These are phyloP conservation scores for Monosporascus sp. DNA, from an alignment of 2,329 filamentous ascomycete genomes.

Conservation along the genomic window DNA sequence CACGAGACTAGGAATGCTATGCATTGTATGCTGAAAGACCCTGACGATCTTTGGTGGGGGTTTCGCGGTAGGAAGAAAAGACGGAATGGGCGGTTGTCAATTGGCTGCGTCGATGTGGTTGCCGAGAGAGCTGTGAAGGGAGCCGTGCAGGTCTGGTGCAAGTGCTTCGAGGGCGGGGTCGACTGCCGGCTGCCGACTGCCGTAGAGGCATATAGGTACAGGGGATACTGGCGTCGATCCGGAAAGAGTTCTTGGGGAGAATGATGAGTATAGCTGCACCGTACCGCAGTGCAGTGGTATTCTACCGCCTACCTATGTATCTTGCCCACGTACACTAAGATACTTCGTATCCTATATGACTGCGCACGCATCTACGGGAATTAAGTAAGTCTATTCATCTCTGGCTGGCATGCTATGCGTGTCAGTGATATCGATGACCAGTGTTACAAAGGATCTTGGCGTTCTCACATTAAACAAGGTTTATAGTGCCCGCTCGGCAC, in stretches of 20 bases:
- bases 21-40: neutral
- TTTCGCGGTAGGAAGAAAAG: neutral
- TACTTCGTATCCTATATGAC: too few relatives aligned
- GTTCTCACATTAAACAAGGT: constrained; percentile 1
- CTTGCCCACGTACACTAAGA: too few relatives aligned
- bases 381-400: too few relatives aligned
- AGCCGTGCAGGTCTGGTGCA: neutral
- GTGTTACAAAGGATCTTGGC: neutral
- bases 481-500: constrained; percentile 21
- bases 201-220: neutral
- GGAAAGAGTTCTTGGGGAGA: neutral
- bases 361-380: too few relatives aligned
- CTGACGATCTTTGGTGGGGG: neutral
- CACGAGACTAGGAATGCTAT: neutral
- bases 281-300: neutral
- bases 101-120: neutral
- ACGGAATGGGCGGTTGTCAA: neutral
- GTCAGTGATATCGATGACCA: too few relatives aligned
- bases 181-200: neutral
- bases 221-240: neutral
- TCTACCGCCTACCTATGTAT: neutral
- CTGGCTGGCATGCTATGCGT: too few relatives aligned
- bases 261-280: too few relatives aligned
- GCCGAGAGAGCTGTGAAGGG: neutral
- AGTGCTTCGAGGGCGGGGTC: neutral